phyloP scores from a whole-genome alignment of 2,329 filamentous ascomycete species.

The Plectosphaerella plurivora region DNA sequence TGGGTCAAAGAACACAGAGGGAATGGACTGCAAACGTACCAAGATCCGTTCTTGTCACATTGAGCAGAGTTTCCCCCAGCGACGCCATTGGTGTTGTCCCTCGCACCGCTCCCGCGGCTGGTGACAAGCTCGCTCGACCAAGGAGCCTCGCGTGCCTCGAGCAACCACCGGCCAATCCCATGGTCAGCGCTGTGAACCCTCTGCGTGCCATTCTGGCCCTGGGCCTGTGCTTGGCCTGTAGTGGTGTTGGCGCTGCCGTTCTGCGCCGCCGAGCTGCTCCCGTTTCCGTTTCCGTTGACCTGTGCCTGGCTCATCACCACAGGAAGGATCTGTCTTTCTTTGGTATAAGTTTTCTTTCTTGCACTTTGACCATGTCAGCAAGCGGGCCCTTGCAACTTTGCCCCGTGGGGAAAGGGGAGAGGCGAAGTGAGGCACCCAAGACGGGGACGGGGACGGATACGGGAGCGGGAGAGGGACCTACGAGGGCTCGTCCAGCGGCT shows the following conservation, averaged over 20 bases:
- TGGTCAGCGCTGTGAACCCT: neutral
- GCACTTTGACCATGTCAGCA: neutral
- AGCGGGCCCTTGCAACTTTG: too few relatives aligned
- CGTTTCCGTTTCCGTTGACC: neutral
- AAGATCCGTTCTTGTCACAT: too few relatives aligned
- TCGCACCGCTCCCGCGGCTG: neutral
- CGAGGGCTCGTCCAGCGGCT: neutral
- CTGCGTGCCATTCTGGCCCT: neutral
- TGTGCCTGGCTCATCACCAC: neutral
- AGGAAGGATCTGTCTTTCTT: too few relatives aligned
- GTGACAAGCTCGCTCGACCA: neutral
- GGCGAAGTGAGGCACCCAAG: neutral
- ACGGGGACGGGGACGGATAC: slow-evolving; percentile 4
- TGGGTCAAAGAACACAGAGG: too few relatives aligned
- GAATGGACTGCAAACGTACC: too few relatives aligned
- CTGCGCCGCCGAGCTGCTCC: neutral
- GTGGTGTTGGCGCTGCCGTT: neutral
- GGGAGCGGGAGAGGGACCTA: slow-evolving; percentile 3
- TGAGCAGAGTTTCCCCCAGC: too few relatives aligned
- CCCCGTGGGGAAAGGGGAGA: neutral
- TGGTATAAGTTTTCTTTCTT: neutral
- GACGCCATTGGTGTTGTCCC: too few relatives aligned
- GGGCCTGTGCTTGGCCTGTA: too few relatives aligned
- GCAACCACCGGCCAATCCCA: neutral
- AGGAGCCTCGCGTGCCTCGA: neutral